A percentile compares a stretch with the other conserved stretches of the same genome.
phyloP scores from a whole-genome alignment of 176 grass and related monocot species.

The Carex littledalei region DNA sequence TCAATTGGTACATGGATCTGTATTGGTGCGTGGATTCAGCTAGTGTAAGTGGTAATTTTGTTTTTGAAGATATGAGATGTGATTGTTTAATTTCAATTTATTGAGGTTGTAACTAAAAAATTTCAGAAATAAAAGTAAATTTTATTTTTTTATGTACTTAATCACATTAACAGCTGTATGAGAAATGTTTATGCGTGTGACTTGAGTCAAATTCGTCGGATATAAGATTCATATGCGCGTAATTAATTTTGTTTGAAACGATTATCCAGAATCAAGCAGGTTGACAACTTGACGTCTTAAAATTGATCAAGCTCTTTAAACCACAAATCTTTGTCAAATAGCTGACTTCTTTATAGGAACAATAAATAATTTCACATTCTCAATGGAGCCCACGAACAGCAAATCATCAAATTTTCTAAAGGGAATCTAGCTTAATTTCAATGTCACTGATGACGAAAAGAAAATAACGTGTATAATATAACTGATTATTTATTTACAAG shows the following conservation, averaged over 20 bases:
- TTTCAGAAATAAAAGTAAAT: neutral
- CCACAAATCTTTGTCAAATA: neutral
- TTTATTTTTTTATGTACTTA: neutral
- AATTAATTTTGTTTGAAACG: neutral
- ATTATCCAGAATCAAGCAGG: neutral
- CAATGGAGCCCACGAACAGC: neutral
- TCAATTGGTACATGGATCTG: too few relatives aligned
- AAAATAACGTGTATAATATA: neutral
- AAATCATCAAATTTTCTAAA: neutral
- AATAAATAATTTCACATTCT: constrained; percentile 7
- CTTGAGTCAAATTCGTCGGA: neutral
- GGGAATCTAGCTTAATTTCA: too few relatives aligned
- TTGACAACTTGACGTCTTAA: neutral
- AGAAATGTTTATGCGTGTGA: neutral
- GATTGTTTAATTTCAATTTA: too few relatives aligned
- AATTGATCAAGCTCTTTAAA: neutral
- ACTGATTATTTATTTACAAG: neutral
- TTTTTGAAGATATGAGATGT: too few relatives aligned
- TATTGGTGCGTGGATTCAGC: too few relatives aligned
- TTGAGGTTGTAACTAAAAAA: too few relatives aligned
- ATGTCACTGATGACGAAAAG: neutral
- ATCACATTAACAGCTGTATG: neutral
- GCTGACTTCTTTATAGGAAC: neutral
- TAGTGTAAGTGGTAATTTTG: too few relatives aligned
- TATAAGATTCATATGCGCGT: neutral